Evolutionary conservation across 208 protist species (phyloP).

Genomic region (Naegleria lovaniensis): DNA sequence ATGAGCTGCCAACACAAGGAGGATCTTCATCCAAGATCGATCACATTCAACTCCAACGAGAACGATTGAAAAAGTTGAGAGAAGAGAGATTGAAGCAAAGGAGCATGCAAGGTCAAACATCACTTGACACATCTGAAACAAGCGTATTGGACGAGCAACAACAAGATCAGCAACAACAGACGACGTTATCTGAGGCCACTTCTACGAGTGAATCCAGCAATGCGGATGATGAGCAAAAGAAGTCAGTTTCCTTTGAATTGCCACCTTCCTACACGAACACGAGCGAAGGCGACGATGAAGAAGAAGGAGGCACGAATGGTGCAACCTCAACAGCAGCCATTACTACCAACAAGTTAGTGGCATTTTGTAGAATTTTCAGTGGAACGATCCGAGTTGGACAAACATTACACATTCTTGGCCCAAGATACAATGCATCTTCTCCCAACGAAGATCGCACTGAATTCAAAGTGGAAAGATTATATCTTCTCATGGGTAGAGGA

Average conservation of each 20-base stretch:
- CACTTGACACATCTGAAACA: neutral
- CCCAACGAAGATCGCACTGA: slow-evolving; percentile 48
- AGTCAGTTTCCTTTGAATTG: too few species aligned
- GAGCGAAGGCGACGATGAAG: neutral
- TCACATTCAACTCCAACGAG: slow-evolving; percentile 3
- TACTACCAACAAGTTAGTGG: slow-evolving; percentile 78
- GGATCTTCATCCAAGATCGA: neutral
- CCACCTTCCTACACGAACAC: neutral
- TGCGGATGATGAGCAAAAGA: too few species aligned
- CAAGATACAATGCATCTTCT: slow-evolving; percentile 59
- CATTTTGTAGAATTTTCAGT: slow-evolving; percentile 88
- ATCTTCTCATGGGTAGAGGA: slow-evolving; percentile 84
- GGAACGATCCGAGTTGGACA: slow-evolving; percentile 80
- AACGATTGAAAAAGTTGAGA: neutral
- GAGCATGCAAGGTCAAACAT: neutral
- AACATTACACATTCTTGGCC: slow-evolving; percentile 63
- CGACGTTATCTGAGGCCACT: too few species aligned
- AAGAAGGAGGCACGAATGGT: slow-evolving; percentile 45
- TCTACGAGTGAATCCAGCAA: too few species aligned
- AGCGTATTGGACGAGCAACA: neutral
- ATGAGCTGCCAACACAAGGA: slow-evolving; percentile 43
- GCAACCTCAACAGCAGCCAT: neutral
- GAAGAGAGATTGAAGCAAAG: neutral
- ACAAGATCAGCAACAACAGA: neutral
- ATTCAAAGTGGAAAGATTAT: slow-evolving; percentile 59